Evolutionary conservation across 2,329 filamentous ascomycete genomes (phyloP).

Genomic region (Alternaria brassicae): DNA sequence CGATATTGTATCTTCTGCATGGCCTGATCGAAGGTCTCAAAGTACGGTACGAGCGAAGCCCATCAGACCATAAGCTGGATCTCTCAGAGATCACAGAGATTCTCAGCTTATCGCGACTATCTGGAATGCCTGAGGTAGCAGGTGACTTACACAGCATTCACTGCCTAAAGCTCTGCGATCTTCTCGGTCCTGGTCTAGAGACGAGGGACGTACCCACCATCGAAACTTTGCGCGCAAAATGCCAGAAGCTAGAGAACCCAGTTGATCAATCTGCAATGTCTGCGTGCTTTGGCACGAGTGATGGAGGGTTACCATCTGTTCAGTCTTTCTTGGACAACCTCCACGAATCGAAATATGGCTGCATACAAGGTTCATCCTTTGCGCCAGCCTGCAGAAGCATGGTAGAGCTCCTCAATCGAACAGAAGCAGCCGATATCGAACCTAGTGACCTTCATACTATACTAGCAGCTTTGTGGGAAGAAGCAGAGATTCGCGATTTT

Average conservation of each 20-base stretch:
- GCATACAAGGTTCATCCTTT: constrained; percentile 42
- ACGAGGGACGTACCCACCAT: constrained; percentile 27
- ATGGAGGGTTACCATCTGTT: constrained; percentile 17
- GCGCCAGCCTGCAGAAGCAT: constrained; percentile 37
- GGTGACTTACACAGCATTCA: constrained; percentile 48
- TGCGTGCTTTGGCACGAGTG: not conserved
- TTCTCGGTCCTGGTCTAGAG: constrained; percentile 9
- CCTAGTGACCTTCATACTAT: constrained; percentile 28
- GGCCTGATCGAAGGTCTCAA: constrained; percentile 50
- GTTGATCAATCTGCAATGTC: not conserved
- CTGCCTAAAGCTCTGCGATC: constrained; percentile 36
- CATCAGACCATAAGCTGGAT: not conserved
- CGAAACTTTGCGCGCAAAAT: constrained; percentile 19
- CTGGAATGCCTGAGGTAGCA: constrained; percentile 54
- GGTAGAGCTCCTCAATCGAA: constrained; percentile 27
- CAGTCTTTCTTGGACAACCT: constrained; percentile 35
- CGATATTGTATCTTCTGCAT: constrained; percentile 53
- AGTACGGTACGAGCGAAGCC: not conserved
- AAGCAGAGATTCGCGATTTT: constrained; percentile 58
- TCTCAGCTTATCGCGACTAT: constrained; percentile 45
- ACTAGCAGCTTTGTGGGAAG: constrained; percentile 54
- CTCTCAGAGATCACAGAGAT: constrained; percentile 43
- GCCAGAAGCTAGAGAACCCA: constrained; percentile 11
- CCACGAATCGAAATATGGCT: constrained; percentile 33
- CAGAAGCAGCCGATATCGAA: constrained; percentile 5